phyloP scores from a whole-genome alignment of 306 rosid genomes.

The Styphnolobium japonicum region DNA sequence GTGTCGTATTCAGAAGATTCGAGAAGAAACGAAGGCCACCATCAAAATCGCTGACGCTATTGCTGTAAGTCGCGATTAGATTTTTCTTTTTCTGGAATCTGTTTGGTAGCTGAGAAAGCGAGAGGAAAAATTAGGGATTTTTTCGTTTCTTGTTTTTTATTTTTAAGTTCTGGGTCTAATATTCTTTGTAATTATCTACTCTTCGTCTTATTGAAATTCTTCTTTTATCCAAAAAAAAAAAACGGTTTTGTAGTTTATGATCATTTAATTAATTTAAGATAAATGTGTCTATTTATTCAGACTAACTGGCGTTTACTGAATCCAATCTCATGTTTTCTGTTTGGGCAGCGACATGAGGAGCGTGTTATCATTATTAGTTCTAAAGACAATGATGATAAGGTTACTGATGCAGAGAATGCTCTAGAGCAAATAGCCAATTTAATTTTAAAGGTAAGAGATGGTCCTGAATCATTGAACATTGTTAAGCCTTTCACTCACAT shows the following conservation, averaged over 20 bases:
- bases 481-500: neutral
- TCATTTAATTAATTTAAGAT: neutral
- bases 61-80: constrained; percentile 41
- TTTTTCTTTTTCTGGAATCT: neutral
- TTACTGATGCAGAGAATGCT: constrained; percentile 88
- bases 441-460: constrained; percentile 66
- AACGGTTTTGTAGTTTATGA: constrained; percentile 9
- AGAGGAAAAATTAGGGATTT: neutral
- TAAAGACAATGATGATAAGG: constrained; percentile 57
- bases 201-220: too few species aligned
- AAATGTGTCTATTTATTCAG: neutral
- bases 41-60: constrained; percentile 87
- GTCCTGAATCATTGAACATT: neutral
- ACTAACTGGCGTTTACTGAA: neutral
- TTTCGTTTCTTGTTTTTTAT: neutral
- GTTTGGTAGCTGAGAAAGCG: neutral
- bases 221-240: too few species aligned
- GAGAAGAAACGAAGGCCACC: constrained; percentile 71
- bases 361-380: constrained; percentile 92
- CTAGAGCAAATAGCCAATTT: constrained; percentile 70
- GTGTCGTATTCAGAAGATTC: constrained; percentile 81
- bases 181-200: too few species aligned
- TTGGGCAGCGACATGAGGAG: constrained; percentile 83
- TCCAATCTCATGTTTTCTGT: constrained; percentile 23
- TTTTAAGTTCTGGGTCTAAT: too few species aligned